Conservation (phyloP, 2,329 filamentous ascomycete genomes). For the Aaosphaeria arxii region DNA sequence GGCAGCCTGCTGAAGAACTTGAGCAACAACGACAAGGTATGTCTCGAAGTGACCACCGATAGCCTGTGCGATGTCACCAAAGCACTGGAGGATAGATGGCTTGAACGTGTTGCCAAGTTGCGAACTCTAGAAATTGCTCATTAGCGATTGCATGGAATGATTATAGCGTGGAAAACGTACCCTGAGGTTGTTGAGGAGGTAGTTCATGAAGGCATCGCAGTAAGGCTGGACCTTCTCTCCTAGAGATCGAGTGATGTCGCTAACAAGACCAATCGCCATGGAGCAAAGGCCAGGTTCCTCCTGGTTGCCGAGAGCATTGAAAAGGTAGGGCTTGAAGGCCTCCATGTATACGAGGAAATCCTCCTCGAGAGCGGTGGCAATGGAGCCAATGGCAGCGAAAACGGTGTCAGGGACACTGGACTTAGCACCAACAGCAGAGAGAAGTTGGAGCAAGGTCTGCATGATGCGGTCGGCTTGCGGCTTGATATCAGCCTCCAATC, state of each 20-base stretch:
- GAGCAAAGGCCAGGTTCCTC: constrained; percentile 92
- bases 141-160: not conserved
- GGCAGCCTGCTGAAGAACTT: constrained; percentile 90
- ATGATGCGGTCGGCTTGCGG: constrained; percentile 93
- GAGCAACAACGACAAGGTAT: constrained; percentile 87
- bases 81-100: constrained; percentile 95
- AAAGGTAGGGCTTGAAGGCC: constrained; percentile 85
- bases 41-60: constrained; percentile 91
- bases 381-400: constrained; percentile 87
- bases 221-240: constrained; percentile 89
- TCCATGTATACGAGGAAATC: constrained; percentile 99
- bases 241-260: constrained; percentile 90
- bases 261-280: constrained; percentile 95
- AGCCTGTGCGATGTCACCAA: constrained; percentile 94
- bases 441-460: constrained; percentile 78
- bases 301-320: constrained; percentile 91
- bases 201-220: constrained; percentile 98
- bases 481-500: constrained; percentile 85
- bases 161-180: constrained; percentile 46
- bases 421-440: constrained; percentile 74
- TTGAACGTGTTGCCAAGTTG: constrained; percentile 95
- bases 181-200: constrained; percentile 85
- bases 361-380: constrained; percentile 86
- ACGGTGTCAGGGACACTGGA: constrained; percentile 92
- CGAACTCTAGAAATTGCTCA: constrained; percentile 57